phyloP scores from a whole-genome alignment of 768 basidiomycete species.

The Termitomyces sp. region DNA sequence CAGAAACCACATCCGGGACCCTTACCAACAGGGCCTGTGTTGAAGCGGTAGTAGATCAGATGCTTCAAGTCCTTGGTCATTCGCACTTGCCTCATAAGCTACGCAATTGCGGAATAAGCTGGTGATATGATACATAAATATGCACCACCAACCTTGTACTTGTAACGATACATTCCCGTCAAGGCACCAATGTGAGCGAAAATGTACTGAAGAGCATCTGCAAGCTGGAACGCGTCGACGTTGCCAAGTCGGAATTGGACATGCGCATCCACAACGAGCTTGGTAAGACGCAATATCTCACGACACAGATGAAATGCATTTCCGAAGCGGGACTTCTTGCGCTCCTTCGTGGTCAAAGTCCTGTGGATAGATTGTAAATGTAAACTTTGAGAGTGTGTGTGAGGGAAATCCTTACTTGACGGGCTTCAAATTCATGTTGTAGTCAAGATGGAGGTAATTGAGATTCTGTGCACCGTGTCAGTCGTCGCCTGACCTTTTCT shows the following conservation, averaged over 20 bases:
- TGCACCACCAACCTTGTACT: slow-evolving; percentile 77
- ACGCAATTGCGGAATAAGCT: slow-evolving; percentile 5
- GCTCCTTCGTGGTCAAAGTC: slow-evolving; percentile 98
- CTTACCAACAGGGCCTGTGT: slow-evolving; percentile 98
- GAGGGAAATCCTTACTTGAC: slow-evolving; percentile 53
- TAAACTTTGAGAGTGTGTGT: background rate
- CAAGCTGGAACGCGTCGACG: slow-evolving; percentile 98
- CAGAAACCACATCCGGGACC: slow-evolving; percentile 99
- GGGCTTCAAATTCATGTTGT: slow-evolving; percentile 98
- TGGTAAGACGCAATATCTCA: slow-evolving; percentile 96
- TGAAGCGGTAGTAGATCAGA: slow-evolving; percentile 97
- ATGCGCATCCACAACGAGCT: slow-evolving; percentile 97
- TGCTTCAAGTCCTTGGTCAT: slow-evolving; percentile 99
- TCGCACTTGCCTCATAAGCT: slow-evolving; percentile 98
- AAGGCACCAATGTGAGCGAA: slow-evolving; percentile 96
- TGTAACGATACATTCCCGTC: slow-evolving; percentile 99
- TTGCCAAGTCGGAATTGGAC: slow-evolving; percentile 98
- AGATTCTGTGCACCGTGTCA: slow-evolving; percentile 52
- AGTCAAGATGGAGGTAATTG: slow-evolving; percentile 94
- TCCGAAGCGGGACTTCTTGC: slow-evolving; percentile 99
- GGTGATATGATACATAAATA: background rate
- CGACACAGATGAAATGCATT: slow-evolving; percentile 98
- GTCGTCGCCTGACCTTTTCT: background rate
- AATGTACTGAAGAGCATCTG: slow-evolving; percentile 97
- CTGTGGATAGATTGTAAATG: slow-evolving; percentile 34